These are phyloP conservation scores for Alloteropsis angusta DNA, from an alignment of 202 grass and related monocot species.

Conservation along the genomic window DNA sequence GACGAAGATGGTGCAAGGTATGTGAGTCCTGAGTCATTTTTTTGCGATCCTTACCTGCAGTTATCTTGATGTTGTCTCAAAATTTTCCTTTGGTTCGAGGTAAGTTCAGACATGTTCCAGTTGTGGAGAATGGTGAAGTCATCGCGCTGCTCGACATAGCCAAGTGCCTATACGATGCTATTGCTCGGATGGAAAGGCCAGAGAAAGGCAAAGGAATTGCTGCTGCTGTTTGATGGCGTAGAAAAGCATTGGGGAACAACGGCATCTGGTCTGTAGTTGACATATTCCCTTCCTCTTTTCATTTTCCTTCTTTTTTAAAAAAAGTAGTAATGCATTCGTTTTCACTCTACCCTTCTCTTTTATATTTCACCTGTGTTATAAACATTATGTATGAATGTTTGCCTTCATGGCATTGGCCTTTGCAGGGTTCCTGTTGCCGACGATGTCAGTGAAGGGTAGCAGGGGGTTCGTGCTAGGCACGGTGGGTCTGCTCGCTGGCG, in stretches of 20 bases:
- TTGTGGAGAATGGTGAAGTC: slow-evolving; percentile 94
- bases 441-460: no score
- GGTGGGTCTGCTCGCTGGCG: no score
- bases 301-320: neutral
- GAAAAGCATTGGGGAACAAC: slow-evolving; percentile 87
- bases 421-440: neutral
- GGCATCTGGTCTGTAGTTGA: slow-evolving; percentile 50
- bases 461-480: no score
- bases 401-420: neutral
- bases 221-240: slow-evolving; percentile 90
- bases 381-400: neutral
- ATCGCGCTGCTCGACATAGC: slow-evolving; percentile 92
- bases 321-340: neutral
- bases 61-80: slow-evolving; percentile 6
- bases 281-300: neutral
- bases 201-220: slow-evolving; percentile 97
- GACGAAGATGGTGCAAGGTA: slow-evolving; percentile 99
- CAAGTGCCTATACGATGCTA: slow-evolving; percentile 98
- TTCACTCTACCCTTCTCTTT: neutral
- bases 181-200: slow-evolving; percentile 92
- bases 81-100: slow-evolving; percentile 36
- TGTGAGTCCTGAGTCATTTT: neutral
- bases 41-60: neutral
- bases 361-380: neutral
- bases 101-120: slow-evolving; percentile 93